phyloP scores from a whole-genome alignment of 2,329 filamentous ascomycete species.

The Botrytis deweyae region DNA sequence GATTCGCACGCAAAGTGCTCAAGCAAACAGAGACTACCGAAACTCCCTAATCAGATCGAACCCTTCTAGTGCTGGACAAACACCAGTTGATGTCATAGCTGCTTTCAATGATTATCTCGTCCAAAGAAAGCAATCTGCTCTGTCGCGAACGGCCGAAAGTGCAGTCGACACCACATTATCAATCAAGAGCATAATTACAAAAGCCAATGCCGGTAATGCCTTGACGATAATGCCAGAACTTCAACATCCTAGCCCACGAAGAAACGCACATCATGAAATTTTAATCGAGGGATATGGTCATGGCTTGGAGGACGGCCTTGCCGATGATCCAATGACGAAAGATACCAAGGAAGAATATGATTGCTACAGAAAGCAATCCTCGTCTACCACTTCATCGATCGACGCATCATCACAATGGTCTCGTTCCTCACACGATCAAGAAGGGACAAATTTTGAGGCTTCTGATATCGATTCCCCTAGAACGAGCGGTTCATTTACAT shows the following conservation, averaged over 20 bases:
- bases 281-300: conserved; percentile 55
- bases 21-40: conserved; percentile 26
- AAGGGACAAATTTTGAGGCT: conserved; percentile 7
- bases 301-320: conserved; percentile 34
- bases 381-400: conserved; percentile 1
- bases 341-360: not conserved
- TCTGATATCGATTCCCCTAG: not conserved
- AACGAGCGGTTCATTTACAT: conserved; percentile 12
- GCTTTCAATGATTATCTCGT: conserved; percentile 55
- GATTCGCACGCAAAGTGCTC: conserved; percentile 29
- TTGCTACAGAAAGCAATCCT: not conserved
- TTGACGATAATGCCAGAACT: conserved; percentile 34
- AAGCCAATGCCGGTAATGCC: conserved; percentile 38
- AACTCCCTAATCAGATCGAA: not conserved
- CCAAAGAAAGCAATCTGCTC: conserved; percentile 30
- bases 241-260: conserved; percentile 31
- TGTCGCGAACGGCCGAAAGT: conserved; percentile 18
- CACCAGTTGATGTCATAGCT: conserved; percentile 45
- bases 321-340: not conserved
- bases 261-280: conserved; percentile 49
- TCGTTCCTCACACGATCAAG: conserved; percentile 16
- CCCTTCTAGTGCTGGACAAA: not conserved
- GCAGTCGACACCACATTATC: conserved; percentile 30
- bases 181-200: conserved; percentile 32
- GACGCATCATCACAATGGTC: conserved; percentile 17